Base-by-base conservation (phyloP, 345 rosid species). In the Pugionium cornutum region DNA sequence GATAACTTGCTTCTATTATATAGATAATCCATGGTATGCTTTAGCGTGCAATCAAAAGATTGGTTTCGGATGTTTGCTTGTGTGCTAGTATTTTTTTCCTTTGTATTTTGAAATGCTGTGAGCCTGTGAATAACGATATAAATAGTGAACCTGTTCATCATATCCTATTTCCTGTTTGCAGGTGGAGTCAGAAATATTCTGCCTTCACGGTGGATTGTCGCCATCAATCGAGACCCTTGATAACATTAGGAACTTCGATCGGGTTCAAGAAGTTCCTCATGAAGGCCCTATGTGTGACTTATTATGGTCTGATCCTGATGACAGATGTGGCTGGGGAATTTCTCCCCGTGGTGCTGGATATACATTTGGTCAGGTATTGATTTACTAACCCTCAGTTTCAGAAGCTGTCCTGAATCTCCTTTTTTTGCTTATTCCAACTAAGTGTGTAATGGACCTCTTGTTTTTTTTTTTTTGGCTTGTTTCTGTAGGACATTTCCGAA, bases 261-360 rank as follows among this genome's bases (percentile, higher is more conserved):
- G 99, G 30, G 92, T 90, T 71, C 97, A 94, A 81, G 99, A 90
- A 80, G 97, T 94, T 70, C 99, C 97, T 6, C 95, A 90, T 47
- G 97, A 94, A 80, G 99, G 99, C 34, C 96, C 99, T 35, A 94
- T 94, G 99, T 94, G 99, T 80, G 99, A 94, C 78, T 86, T 94
- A 39, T 80, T 94, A 71, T 94, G 99, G 97, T 90, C 97, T 78
- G 97, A 94, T 72, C 99, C 97, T 11, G 99, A 94, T 71, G 97
- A 94, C 67, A 80, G 99, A 37, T 90, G 97, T 72, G 97, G 99
- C 50, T 94, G 99, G 99, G 99, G 97, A 8, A 94, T 94, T 75
- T 94, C 99, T 65, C 99, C 97, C 11, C 87, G 95, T 62, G 99
- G 99, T 67, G 98, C 98, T 33, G 98, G 98, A 53, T 92, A 90